A percentile compares a stretch with the other conserved stretches of the same genome.
These are phyloP conservation scores for Mallotus japonicus DNA, from an alignment of 441 rosid species.

Conservation along the genomic window DNA sequence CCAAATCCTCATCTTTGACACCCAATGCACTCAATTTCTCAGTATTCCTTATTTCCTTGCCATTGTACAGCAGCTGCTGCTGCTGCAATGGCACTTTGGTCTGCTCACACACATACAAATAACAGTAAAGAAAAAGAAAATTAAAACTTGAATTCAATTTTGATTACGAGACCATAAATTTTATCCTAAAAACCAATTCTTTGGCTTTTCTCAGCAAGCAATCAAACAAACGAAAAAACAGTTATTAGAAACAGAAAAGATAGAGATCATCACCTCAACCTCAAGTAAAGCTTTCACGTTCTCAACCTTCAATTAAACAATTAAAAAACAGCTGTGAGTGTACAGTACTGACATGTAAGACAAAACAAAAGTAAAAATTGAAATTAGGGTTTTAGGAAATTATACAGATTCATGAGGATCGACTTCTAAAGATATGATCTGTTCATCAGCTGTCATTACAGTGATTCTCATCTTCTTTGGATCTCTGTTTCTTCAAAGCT, in stretches of 20 bases:
- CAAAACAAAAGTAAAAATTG: neutral
- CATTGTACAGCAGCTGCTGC: conserved; percentile 83
- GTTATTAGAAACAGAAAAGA: neutral
- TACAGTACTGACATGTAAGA: neutral
- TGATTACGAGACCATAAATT: too few relatives aligned
- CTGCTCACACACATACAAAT: conserved; percentile 40
- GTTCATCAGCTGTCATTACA: conserved; percentile 89
- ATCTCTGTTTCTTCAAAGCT: neutral
- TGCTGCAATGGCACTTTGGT: conserved; percentile 76
- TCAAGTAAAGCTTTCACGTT: conserved; percentile 94
- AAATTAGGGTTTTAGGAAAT: conserved; percentile 17
- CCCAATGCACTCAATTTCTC: conserved; percentile 86
- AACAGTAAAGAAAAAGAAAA: neutral
- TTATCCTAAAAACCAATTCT: too few relatives aligned
- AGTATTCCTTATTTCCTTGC: conserved; percentile 70
- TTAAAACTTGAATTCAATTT: too few relatives aligned
- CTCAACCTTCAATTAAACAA: conserved; percentile 54
- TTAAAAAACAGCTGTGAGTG: neutral
- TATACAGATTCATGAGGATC: conserved; percentile 84
- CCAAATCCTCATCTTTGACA: conserved; percentile 79
- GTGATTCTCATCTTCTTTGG: conserved; percentile 64
- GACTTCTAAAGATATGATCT: conserved; percentile 71
- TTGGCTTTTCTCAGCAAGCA: neutral
- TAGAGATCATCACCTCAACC: conserved; percentile 61
- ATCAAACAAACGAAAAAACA: neutral